These are phyloP conservation scores for Tetrapisispora taiwanensis DNA, from an alignment of 805 yeast species.

Conservation along the genomic window DNA sequence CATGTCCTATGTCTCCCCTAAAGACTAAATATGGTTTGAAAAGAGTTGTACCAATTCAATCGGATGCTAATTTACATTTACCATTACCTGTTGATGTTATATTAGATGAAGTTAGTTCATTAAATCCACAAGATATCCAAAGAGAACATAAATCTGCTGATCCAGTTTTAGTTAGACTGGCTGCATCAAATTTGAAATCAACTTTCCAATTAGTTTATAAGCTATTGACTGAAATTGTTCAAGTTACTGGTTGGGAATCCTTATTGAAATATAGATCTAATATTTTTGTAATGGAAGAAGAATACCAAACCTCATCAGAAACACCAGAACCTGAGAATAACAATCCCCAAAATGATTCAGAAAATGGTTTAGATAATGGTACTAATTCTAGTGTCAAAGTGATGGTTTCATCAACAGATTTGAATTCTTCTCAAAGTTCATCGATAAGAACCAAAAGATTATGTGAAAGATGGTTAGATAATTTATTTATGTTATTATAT, in stretches of 20 bases:
- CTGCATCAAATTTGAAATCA: conserved; percentile 57
- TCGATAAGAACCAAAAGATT: conserved; percentile 51
- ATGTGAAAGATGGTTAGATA: conserved; percentile 75
- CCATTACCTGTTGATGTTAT: conserved; percentile 72
- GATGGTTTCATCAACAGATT: conserved; percentile 1
- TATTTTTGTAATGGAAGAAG: conserved; percentile 62
- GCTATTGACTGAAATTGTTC: conserved; percentile 53
- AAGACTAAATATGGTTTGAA: conserved; percentile 55
- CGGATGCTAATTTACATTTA: conserved; percentile 41
- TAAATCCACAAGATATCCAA: conserved; percentile 56
- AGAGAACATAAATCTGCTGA: conserved; percentile 58
- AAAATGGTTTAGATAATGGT: neutral
- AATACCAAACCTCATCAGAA: conserved; percentile 32
- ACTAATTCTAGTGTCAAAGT: neutral
- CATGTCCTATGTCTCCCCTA: conserved; percentile 68
- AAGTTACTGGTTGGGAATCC: conserved; percentile 65
- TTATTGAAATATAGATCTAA: conserved; percentile 48
- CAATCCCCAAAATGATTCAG: neutral
- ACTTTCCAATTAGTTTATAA: conserved; percentile 50
- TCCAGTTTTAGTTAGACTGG: conserved; percentile 49
- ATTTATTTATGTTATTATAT: conserved; percentile 56
- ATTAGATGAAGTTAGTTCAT: conserved; percentile 54
- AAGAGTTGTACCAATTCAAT: conserved; percentile 42
- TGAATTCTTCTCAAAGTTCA: conserved; percentile 8
- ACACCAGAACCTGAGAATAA: neutral